Percentiles rank a stretch among this genome's conserved stretches.
These are phyloP conservation scores for Cornus florida DNA, from an alignment of 148 eudicot genomes.

Conservation along the genomic window DNA sequence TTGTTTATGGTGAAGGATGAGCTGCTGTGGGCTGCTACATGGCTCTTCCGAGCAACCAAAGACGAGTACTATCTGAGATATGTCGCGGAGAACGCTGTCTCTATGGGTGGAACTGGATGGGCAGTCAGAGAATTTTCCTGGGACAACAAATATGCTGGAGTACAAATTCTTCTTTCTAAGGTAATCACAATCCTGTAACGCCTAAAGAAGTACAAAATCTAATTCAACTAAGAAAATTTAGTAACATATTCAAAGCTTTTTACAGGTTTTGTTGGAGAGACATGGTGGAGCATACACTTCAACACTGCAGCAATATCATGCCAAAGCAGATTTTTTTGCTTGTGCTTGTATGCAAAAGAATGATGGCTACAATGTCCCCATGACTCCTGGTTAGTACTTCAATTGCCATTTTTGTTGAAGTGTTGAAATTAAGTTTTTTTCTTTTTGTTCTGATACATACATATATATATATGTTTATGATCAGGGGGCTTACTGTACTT, in stretches of 20 bases:
- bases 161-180: slow-evolving; percentile 77
- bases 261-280: slow-evolving; percentile 66
- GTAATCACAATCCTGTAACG: slow-evolving; percentile 16
- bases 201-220: not conserved
- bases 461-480: too few relatives aligned
- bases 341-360: slow-evolving; percentile 85
- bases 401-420: not conserved
- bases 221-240: too few relatives aligned
- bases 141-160: slow-evolving; percentile 82
- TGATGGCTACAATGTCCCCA: slow-evolving; percentile 57
- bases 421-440: too few relatives aligned
- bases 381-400: slow-evolving; percentile 67
- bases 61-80: slow-evolving; percentile 69
- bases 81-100: slow-evolving; percentile 56
- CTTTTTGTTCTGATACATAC: too few relatives aligned
- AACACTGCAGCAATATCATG: slow-evolving; percentile 62
- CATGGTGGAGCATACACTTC: slow-evolving; percentile 51
- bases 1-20: slow-evolving; percentile 52
- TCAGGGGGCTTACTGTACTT: slow-evolving; percentile 72
- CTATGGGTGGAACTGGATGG: slow-evolving; percentile 87
- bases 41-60: slow-evolving; percentile 79
- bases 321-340: slow-evolving; percentile 76
- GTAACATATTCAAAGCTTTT: not conserved
- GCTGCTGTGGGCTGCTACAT: slow-evolving; percentile 87
- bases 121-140: slow-evolving; percentile 71